Conservation (phyloP, 768 basidiomycete genomes). For the Tylopilus felleus region DNA sequence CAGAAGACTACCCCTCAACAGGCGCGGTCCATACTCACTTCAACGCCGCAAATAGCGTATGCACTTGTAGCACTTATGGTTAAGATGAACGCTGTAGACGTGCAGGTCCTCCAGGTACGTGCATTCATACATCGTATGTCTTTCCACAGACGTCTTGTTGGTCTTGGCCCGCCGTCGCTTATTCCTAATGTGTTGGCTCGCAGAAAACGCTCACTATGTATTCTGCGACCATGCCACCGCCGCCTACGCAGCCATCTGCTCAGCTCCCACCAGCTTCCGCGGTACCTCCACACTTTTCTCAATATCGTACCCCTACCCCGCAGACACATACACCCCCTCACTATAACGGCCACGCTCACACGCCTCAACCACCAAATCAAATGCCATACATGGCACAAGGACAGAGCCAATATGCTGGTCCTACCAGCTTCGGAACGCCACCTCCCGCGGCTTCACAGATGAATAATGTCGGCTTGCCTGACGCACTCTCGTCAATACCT, state of each 20-base stretch:
- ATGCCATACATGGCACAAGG: constrained; percentile 17
- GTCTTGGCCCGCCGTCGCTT: neutral
- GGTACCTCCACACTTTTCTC: constrained; percentile 43
- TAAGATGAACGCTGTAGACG: constrained; percentile 67
- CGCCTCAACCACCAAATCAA: constrained; percentile 25
- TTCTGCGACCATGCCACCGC: constrained; percentile 24
- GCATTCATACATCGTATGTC: neutral
- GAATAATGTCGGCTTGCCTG: constrained; percentile 36
- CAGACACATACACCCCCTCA: constrained; percentile 29
- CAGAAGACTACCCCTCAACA: constrained; percentile 76
- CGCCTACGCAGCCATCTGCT: constrained; percentile 24
- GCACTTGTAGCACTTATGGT: constrained; percentile 77
- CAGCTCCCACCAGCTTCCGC: constrained; percentile 36
- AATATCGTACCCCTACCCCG: constrained; percentile 36
- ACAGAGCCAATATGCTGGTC: constrained; percentile 19
- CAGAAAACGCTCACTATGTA: constrained; percentile 66
- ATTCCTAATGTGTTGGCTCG: constrained; percentile 3
- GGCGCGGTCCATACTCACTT: constrained; percentile 64
- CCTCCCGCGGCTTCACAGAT: constrained; percentile 20
- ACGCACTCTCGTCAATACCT: constrained; percentile 56
- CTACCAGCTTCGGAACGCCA: constrained; percentile 20
- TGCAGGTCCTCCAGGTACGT: constrained; percentile 71
- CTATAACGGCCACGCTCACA: constrained; percentile 28
- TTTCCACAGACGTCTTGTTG: neutral
- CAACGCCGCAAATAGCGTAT: constrained; percentile 74